Evolutionary conservation across 75 land plant species (phyloP).

Genomic region (Adiantum capillusveneris): DNA sequence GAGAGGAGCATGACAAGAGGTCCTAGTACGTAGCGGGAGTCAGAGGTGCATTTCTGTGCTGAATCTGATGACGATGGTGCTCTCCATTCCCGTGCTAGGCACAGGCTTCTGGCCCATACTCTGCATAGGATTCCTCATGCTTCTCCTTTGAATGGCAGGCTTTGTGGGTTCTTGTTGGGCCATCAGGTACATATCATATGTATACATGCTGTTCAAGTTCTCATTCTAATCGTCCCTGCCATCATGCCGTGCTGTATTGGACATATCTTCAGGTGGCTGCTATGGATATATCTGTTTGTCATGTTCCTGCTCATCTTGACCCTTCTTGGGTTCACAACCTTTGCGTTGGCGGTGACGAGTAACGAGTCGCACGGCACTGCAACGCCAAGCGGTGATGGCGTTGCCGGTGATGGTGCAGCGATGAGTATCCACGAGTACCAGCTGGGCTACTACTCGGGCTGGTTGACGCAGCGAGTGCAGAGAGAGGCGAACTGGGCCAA

Average conservation of each 20-base stretch:
- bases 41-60: not conserved
- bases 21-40: not conserved
- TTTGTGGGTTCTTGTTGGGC: slow-evolving; percentile 64
- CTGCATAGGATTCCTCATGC: slow-evolving; percentile 10
- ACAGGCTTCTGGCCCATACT: slow-evolving; percentile 20
- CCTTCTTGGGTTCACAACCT: slow-evolving; percentile 54
- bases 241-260: too few relatives aligned
- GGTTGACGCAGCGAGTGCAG: slow-evolving; percentile 18
- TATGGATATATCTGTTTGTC: slow-evolving; percentile 66
- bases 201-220: too few relatives aligned
- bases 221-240: too few relatives aligned
- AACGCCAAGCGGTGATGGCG: too few relatives aligned
- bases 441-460: not conserved
- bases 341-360: slow-evolving; percentile 68
- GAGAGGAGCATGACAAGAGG: too few relatives aligned
- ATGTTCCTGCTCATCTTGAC: slow-evolving; percentile 66
- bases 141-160: slow-evolving; percentile 33
- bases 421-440: not conserved
- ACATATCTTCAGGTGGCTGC: slow-evolving; percentile 41
- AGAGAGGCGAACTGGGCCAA: slow-evolving; percentile 21
- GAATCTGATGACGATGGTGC: slow-evolving; percentile 20
- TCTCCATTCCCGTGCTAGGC: slow-evolving; percentile 21
- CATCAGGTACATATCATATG: slow-evolving; percentile 2
- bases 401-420: not conserved
- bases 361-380: slow-evolving; percentile 6